Base-by-base conservation (phyloP, 495 filamentous ascomycete species). In the Elasticomyces elasticus region DNA sequence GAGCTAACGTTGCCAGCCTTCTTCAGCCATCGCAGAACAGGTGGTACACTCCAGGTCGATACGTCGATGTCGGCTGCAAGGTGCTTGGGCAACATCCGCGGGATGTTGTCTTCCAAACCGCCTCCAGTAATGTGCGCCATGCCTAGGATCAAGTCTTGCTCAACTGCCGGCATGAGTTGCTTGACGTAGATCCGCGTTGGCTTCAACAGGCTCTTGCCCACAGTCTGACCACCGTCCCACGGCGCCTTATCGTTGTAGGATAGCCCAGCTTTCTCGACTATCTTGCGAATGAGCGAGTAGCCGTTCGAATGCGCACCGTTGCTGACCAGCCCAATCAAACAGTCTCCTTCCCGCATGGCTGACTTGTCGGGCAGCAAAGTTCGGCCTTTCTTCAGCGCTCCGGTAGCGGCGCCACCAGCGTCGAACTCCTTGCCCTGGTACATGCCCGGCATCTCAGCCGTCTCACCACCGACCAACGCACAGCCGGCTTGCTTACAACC, bases 101-200 rank as follows among this genome's bases (percentile, higher is more conserved):
- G 92, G 5, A 98, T 79, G 71, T 96, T 96, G 64, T 98, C 92
- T 9, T 82, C 73, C 15, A 97, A 75, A 5, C 92, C 92, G 51
- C 92, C 92, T 26, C 92, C 92, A 1, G 92, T 98, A 71, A 98
- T 95, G 66, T 98, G 92, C 6, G 91, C 83, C 65, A 96, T 85
- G 57, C 92, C 92, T 70, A 91, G 90, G 64, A 96, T 62, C 25
- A 81, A 66, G 41, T 72, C 68, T 44, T 76, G 71, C 44, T 73
- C 67, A 5, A 81, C 74, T 0, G 84, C 78, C 37, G 62, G 48
- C 37, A 72, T 60, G 1, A 72, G 51, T 7, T 65, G 59, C 58
- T 69, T 71, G 42, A 74, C 71, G 51, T 74, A 74, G 24, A 74
- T 74, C 31, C 62, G 58, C 10, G 71, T 72, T 10, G 71, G 69